A percentile compares a stretch with the other conserved stretches of the same genome.
phyloP scores from a whole-genome alignment of 2,329 filamentous ascomycete genomes.

The Colletotrichum godetiae region DNA sequence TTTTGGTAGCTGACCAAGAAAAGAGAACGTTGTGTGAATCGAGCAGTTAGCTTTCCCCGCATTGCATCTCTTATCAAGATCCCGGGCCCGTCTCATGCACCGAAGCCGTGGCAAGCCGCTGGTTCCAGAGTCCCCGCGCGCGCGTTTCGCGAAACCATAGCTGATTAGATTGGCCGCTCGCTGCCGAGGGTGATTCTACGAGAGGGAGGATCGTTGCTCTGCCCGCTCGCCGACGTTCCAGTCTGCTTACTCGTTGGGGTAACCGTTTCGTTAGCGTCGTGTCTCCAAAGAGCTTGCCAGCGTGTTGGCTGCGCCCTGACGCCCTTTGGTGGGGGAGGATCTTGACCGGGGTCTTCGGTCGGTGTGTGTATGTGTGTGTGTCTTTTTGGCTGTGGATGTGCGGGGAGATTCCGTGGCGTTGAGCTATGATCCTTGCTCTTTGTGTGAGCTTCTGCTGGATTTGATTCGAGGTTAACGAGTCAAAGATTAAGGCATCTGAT shows the following conservation, averaged over 20 bases:
- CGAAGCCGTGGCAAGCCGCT: constrained; percentile 27
- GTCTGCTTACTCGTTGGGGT: constrained; percentile 22
- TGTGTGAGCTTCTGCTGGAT: neutral
- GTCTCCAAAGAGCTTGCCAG: neutral
- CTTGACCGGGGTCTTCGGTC: neutral
- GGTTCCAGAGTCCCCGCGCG: neutral
- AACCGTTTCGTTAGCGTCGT: constrained; percentile 21
- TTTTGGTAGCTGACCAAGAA: neutral
- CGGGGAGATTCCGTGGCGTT: constrained; percentile 4
- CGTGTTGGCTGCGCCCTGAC: neutral
- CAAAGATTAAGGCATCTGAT: neutral
- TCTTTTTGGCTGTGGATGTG: neutral
- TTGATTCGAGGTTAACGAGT: neutral
- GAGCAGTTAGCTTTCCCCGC: constrained; percentile 20
- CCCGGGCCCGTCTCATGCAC: neutral
- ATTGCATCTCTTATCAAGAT: constrained; percentile 21
- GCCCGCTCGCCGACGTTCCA: constrained; percentile 2
- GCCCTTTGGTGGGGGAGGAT: neutral
- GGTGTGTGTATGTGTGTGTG: neutral
- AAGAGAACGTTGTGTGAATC: neutral
- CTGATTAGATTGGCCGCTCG: neutral
- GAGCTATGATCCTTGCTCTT: constrained; percentile 2
- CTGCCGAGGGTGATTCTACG: constrained; percentile 6
- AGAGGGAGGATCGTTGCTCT: neutral
- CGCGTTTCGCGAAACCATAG: neutral